Percentiles rank a stretch among this genome's conserved stretches.
Conservation (phyloP, 148 eudicot species). For the Diospyros kaki region DNA sequence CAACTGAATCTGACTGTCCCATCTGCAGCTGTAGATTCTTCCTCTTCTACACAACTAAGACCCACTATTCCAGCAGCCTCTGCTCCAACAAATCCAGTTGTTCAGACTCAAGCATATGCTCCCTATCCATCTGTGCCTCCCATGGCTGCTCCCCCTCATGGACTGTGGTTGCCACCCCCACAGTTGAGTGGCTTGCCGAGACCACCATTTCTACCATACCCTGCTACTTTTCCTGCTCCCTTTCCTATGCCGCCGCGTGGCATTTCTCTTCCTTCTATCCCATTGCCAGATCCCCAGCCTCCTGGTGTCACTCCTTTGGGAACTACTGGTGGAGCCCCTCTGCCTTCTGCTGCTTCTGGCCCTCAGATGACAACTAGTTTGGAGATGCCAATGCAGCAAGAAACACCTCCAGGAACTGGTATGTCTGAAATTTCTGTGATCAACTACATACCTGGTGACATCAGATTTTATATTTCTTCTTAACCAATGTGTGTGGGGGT, state of each 20-base stretch:
- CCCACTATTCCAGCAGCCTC: slow-evolving; percentile 28
- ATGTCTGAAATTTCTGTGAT: slow-evolving; percentile 15
- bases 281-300: slow-evolving; percentile 66
- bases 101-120: slow-evolving; percentile 52
- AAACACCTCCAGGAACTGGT: slow-evolving; percentile 82
- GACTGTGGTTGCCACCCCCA: slow-evolving; percentile 67
- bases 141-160: slow-evolving; percentile 46
- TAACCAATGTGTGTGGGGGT: neutral
- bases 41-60: slow-evolving; percentile 32
- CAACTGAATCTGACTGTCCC: slow-evolving; percentile 28
- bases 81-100: slow-evolving; percentile 30
- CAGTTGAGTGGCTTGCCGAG: slow-evolving; percentile 48
- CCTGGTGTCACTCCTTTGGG: slow-evolving; percentile 75
- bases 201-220: slow-evolving; percentile 57
- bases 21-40: slow-evolving; percentile 25
- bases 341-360: slow-evolving; percentile 28
- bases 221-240: slow-evolving; percentile 52
- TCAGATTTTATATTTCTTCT: neutral
- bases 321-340: slow-evolving; percentile 28
- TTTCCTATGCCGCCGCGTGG: slow-evolving; percentile 59
- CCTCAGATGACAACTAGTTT: slow-evolving; percentile 27
- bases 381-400: slow-evolving; percentile 33
- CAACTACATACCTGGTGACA: neutral
- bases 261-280: slow-evolving; percentile 53
- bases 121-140: slow-evolving; percentile 46